Evolutionary conservation across 306 rosid genomes (phyloP).

Genomic region (Lithocarpus polystachyus): DNA sequence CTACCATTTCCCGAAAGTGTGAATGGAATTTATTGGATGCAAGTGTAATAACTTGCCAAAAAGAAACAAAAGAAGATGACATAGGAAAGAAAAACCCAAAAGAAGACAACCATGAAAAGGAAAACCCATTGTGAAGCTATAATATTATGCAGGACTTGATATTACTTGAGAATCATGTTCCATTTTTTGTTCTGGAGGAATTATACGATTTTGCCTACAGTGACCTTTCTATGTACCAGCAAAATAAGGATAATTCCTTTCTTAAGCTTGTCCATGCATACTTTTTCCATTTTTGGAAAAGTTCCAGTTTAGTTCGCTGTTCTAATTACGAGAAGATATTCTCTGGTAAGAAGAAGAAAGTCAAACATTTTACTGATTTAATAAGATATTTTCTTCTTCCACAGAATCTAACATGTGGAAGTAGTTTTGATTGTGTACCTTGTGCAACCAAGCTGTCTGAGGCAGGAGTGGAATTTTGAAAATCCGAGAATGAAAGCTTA

Average conservation of each 20-base stretch:
- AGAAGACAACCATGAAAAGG: too few relatives aligned
- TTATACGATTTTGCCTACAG: neutral
- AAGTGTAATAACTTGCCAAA: too few relatives aligned
- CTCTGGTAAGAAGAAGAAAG: too few relatives aligned
- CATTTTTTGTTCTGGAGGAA: conserved; percentile 10
- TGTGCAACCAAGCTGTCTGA: conserved; percentile 1
- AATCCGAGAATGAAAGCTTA: neutral
- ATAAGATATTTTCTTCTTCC: neutral
- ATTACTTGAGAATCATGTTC: conserved; percentile 34
- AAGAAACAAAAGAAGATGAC: too few relatives aligned
- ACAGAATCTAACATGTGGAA: too few relatives aligned
- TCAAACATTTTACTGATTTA: neutral
- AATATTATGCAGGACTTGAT: conserved; percentile 9
- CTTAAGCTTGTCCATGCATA: too few relatives aligned
- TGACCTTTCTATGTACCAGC: rapidly evolving
- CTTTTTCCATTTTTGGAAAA: neutral
- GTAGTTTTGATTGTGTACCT: neutral
- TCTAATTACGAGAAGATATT: too few relatives aligned
- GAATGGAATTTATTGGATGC: too few relatives aligned
- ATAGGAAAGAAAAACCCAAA: too few relatives aligned
- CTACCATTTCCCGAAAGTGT: too few relatives aligned
- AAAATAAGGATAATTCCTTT: neutral
- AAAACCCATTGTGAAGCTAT: neutral
- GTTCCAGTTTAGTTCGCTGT: too few relatives aligned
- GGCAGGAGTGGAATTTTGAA: conserved; percentile 10